Conservation (phyloP, 495 filamentous ascomycete species). For the Penicillium goetzii region DNA sequence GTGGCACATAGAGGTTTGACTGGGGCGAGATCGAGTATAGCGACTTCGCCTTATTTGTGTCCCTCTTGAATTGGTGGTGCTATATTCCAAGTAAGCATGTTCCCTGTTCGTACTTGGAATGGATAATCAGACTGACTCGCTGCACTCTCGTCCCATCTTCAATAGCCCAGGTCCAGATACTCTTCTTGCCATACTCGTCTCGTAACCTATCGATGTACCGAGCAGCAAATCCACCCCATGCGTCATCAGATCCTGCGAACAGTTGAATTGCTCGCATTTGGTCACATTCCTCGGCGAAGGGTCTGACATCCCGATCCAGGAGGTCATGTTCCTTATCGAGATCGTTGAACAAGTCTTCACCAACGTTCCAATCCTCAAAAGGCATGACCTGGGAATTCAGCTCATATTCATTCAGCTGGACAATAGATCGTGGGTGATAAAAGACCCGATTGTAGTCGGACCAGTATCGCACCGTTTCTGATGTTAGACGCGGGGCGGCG, state of each 20-base stretch:
- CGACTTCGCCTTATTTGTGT: conserved; percentile 72
- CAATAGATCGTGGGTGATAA: conserved; percentile 87
- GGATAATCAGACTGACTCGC: conserved; percentile 50
- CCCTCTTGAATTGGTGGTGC: conserved; percentile 53
- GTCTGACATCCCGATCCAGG: conserved; percentile 83
- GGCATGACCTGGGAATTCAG: conserved; percentile 74
- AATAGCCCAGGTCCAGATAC: conserved; percentile 83
- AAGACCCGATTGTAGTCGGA: conserved; percentile 90
- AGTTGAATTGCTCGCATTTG: conserved; percentile 87
- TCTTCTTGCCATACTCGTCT: conserved; percentile 89
- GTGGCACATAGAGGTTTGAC: conserved; percentile 78
- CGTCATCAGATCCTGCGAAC: conserved; percentile 78
- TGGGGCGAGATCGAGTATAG: conserved; percentile 67
- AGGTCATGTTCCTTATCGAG: conserved; percentile 86
- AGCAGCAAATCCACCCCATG: conserved; percentile 87
- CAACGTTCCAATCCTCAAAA: conserved; percentile 79
- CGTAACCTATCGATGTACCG: conserved; percentile 78
- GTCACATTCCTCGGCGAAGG: conserved; percentile 91
- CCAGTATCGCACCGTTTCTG: conserved; percentile 84
- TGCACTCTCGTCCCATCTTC: conserved; percentile 63
- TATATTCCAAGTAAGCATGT: conserved; percentile 8
- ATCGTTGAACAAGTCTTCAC: conserved; percentile 79
- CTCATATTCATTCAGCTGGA: conserved; percentile 88
- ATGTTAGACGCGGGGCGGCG: conserved; percentile 60
- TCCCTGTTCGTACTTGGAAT: neutral